phyloP scores from a whole-genome alignment of 495 filamentous ascomycete species.

The Apodospora peruviana region DNA sequence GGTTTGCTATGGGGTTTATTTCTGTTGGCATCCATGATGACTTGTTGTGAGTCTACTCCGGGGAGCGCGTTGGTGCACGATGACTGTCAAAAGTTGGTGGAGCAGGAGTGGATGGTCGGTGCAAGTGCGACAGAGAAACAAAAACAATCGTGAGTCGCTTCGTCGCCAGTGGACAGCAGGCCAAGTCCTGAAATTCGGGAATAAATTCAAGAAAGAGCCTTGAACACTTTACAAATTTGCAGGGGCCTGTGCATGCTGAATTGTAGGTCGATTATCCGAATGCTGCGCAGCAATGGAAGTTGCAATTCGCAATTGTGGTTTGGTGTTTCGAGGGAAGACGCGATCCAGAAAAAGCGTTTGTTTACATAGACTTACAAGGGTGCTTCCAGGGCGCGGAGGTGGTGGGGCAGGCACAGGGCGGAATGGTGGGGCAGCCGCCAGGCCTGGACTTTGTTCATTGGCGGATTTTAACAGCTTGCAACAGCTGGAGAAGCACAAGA shows the following conservation, averaged over 20 bases:
- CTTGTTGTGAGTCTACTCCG: background rate
- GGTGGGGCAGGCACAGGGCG: background rate
- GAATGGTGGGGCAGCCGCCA: background rate
- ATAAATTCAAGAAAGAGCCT: background rate
- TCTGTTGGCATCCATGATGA: slow-evolving; percentile 29
- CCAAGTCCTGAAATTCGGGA: no score
- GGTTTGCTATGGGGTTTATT: slow-evolving; percentile 23
- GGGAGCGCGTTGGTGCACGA: background rate
- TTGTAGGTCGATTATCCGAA: no score
- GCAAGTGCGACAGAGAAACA: background rate
- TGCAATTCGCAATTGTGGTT: background rate
- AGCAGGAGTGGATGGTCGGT: background rate
- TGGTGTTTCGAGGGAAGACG: background rate
- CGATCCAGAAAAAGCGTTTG: background rate
- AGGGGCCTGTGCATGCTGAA: background rate
- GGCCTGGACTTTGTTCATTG: no score
- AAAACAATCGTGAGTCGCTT: background rate
- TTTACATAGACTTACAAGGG: background rate
- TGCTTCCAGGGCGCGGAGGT: background rate
- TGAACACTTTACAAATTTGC: background rate
- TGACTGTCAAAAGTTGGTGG: background rate
- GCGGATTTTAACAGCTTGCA: no score
- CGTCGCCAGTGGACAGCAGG: background rate
- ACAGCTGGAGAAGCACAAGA: no score
- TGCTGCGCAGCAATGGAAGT: background rate